These are phyloP conservation scores for Curvularia lunata DNA, from an alignment of 2,329 filamentous ascomycete genomes.

Conservation along the genomic window DNA sequence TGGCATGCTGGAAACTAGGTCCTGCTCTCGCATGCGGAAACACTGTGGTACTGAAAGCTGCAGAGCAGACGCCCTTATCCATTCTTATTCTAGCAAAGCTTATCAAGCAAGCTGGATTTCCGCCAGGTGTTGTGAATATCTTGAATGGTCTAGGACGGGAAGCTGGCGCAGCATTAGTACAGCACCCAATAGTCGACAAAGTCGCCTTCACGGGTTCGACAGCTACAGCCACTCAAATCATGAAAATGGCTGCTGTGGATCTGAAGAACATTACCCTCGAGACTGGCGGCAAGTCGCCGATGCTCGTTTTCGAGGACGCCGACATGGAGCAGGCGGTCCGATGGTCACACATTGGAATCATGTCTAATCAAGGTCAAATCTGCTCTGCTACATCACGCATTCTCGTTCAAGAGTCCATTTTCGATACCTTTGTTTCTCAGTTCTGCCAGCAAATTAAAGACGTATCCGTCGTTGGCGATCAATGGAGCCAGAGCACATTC, in stretches of 20 bases:
- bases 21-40: constrained; percentile 64
- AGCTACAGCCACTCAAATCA: constrained; percentile 70
- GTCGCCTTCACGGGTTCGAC: constrained; percentile 79
- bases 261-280: constrained; percentile 66
- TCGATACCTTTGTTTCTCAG: constrained; percentile 63
- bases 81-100: constrained; percentile 56
- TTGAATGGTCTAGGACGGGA: constrained; percentile 66
- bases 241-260: constrained; percentile 69
- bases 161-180: constrained; percentile 66
- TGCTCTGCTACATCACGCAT: constrained; percentile 63
- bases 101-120: constrained; percentile 64
- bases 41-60: constrained; percentile 61
- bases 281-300: constrained; percentile 62
- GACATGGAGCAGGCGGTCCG: constrained; percentile 65
- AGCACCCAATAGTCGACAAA: constrained; percentile 72
- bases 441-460: constrained; percentile 11
- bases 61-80: constrained; percentile 60
- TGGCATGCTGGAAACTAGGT: constrained; percentile 60
- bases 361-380: constrained; percentile 63
- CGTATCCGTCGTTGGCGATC: constrained; percentile 39
- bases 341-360: constrained; percentile 65
- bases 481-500: constrained; percentile 51
- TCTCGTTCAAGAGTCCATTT: constrained; percentile 60
- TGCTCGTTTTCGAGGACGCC: constrained; percentile 61
- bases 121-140: constrained; percentile 48